phyloP scores from a whole-genome alignment of 495 filamentous ascomycete species.

The Neurospora sp. region DNA sequence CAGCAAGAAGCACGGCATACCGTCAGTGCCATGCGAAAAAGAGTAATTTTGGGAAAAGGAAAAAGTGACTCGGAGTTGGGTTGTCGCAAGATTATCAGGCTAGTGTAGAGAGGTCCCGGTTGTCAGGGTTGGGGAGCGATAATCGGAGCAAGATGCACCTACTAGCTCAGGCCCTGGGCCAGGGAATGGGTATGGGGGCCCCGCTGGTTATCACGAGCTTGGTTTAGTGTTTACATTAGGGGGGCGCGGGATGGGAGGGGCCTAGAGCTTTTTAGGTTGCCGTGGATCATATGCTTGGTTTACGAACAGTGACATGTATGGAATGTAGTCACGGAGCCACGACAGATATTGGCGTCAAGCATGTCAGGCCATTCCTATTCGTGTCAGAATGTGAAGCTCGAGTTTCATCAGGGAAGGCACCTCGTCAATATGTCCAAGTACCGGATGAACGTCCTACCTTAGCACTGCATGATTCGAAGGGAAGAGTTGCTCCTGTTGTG shows the following conservation, averaged over 20 bases:
- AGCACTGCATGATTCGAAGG: not conserved
- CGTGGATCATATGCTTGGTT: not conserved
- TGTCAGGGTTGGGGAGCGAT: not conserved
- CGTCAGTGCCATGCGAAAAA: conserved; percentile 34
- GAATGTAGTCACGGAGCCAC: not conserved
- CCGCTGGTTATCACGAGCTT: not conserved
- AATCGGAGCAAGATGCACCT: not conserved
- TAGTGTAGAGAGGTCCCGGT: not conserved
- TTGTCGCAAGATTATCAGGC: not conserved
- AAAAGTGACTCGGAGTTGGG: not conserved
- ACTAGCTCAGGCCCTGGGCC: not conserved
- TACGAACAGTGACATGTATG: not conserved
- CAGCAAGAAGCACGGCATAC: conserved; percentile 36
- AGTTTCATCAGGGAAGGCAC: not conserved
- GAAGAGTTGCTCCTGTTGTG: not conserved
- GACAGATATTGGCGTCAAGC: not conserved
- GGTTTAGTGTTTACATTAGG: not conserved
- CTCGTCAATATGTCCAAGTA: not conserved
- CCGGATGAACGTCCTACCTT: not conserved
- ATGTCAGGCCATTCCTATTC: not conserved
- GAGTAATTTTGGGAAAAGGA: not conserved
- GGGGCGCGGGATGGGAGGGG: too few relatives aligned
- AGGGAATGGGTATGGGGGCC: not conserved
- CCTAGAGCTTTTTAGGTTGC: not conserved
- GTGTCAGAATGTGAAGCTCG: not conserved